Conservation (phyloP, 2,329 filamentous ascomycete genomes). For the Monilinia vaccinii-corymbosi region DNA sequence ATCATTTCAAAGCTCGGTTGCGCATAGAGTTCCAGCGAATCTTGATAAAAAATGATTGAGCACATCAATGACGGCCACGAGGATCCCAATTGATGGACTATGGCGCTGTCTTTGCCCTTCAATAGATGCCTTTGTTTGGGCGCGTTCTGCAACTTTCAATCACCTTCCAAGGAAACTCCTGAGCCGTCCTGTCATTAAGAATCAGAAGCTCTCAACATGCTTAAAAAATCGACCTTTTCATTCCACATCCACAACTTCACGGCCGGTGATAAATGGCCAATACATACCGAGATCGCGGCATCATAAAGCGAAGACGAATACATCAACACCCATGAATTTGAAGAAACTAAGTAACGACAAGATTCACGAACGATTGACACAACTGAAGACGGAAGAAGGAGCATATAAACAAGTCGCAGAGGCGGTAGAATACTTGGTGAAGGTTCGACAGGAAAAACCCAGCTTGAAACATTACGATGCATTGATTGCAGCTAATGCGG, state of each 20-base stretch:
- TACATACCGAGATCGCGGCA: neutral
- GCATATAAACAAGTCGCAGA: constrained; percentile 33
- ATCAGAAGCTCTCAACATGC: neutral
- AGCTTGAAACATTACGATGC: constrained; percentile 60
- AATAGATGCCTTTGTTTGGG: constrained; percentile 33
- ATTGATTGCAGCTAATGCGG: constrained; percentile 62
- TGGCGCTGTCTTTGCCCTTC: constrained; percentile 56
- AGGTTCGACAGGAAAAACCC: constrained; percentile 43
- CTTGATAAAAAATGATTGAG: constrained; percentile 7
- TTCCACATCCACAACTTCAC: neutral
- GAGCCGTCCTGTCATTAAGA: neutral
- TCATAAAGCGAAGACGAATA: neutral
- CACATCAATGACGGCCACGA: constrained; percentile 29
- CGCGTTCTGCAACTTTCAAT: neutral
- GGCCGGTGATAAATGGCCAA: neutral
- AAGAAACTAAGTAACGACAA: constrained; percentile 12
- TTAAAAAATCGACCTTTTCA: neutral
- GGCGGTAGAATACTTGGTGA: constrained; percentile 50
- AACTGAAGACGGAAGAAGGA: constrained; percentile 31
- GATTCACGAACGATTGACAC: constrained; percentile 41
- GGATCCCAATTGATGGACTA: constrained; percentile 44
- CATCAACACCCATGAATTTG: neutral
- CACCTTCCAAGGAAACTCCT: constrained; percentile 1
- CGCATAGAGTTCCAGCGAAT: neutral
- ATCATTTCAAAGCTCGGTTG: neutral